These are phyloP conservation scores for Aphanoascus verrucosus DNA, from an alignment of 2,329 filamentous ascomycete species.

Conservation along the genomic window DNA sequence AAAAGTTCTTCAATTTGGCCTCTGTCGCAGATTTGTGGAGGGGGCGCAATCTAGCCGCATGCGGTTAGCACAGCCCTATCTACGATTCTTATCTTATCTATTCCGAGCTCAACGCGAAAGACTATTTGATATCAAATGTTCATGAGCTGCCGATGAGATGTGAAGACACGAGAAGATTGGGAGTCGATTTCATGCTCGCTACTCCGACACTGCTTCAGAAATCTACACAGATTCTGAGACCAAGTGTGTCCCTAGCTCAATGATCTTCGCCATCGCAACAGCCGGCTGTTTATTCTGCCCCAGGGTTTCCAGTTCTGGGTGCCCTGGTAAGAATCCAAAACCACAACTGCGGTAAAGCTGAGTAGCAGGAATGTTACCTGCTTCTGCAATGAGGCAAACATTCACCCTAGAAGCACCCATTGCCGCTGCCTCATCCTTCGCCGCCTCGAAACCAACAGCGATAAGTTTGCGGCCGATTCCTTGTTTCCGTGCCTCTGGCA, in stretches of 20 bases:
- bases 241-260: not conserved
- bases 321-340: conserved; percentile 15
- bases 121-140: not conserved
- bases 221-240: not conserved
- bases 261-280: conserved; percentile 8
- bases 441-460: conserved; percentile 12
- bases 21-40: conserved; percentile 10
- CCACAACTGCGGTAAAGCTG: conserved; percentile 20
- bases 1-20: conserved; percentile 5
- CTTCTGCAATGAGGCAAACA: conserved; percentile 17
- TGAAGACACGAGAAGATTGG: too few relatives aligned
- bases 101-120: not conserved
- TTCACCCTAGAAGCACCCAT: conserved; percentile 14
- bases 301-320: not conserved
- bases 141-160: too few relatives aligned
- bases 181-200: too few relatives aligned
- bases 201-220: too few relatives aligned
- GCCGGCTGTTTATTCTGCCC: not conserved
- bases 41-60: conserved; percentile 11
- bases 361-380: conserved; percentile 14
- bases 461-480: conserved; percentile 20
- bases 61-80: conserved; percentile 13
- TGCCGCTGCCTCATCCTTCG: conserved; percentile 11
- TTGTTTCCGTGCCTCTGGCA: conserved; percentile 17
- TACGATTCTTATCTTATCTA: not conserved